Conservation (phyloP, 2,329 filamentous ascomycete species). For the Akanthomyces muscarius region DNA sequence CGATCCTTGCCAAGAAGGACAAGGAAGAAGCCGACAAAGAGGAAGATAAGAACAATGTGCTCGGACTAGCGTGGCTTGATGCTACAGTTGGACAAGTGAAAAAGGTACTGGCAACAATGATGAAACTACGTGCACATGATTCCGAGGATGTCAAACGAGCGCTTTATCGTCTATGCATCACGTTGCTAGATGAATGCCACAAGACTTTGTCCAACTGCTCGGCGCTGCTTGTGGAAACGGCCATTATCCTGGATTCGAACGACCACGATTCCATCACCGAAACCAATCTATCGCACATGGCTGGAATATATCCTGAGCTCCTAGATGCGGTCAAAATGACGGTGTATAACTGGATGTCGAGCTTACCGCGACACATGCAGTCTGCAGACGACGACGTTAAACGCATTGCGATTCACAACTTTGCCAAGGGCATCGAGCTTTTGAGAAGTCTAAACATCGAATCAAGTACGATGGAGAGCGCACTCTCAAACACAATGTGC, state of each 20-base stretch:
- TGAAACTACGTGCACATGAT: constrained; percentile 70
- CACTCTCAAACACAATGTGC: constrained; percentile 64
- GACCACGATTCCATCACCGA: constrained; percentile 36
- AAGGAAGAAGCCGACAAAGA: constrained; percentile 24
- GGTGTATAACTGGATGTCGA: constrained; percentile 76
- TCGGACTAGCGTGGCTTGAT: constrained; percentile 64
- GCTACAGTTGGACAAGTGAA: constrained; percentile 80
- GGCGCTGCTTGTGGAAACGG: constrained; percentile 72
- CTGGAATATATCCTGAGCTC: constrained; percentile 58
- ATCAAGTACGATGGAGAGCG: constrained; percentile 62
- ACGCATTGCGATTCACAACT: constrained; percentile 65
- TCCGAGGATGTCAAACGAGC: constrained; percentile 64
- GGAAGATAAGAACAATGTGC: constrained; percentile 31
- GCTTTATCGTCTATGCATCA: constrained; percentile 67
- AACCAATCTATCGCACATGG: constrained; percentile 57
- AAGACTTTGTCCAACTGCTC: constrained; percentile 65
- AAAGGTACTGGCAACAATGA: constrained; percentile 71
- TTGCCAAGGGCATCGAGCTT: constrained; percentile 69
- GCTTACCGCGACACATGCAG: constrained; percentile 79
- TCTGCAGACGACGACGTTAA: constrained; percentile 77
- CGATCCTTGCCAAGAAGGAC: constrained; percentile 37
- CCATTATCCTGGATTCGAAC: constrained; percentile 63
- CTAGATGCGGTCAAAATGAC: constrained; percentile 63
- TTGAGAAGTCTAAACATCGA: constrained; percentile 60
- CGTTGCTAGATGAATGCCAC: constrained; percentile 74